Evolutionary conservation across 345 rosid genomes (phyloP), one percentile per base, ranked within the genome.

Genomic region (Viola odorata): DNA sequence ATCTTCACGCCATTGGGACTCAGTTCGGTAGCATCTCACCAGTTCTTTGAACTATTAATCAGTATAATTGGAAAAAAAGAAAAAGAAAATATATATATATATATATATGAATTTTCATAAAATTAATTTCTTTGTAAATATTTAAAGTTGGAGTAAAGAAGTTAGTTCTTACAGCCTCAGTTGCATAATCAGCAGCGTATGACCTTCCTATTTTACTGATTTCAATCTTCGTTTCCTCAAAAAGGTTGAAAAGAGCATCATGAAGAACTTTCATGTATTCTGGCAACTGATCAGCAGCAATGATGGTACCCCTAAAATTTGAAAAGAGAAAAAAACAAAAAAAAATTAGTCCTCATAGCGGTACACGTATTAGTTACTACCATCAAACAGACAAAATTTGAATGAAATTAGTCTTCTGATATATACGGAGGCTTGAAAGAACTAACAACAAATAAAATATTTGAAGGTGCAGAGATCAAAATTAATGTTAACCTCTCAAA

Each of bases 181-280:
- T 59, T 5, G 16, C 44, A 15, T 41, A 58, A 12, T 7, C 41
- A 9, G 56, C 41, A 8, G 7, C 32, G 1, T 5, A 7, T 47
- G 56, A 53, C 12, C 40, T 53, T 32, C 61, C 63, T 1, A 51
- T 4, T 7, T 11, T 3, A 5, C 13, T 12, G 7, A 32, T 12
- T 9, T 53, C 53, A 12, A 37, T n/a, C 13, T 52, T 60, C 4
- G 17, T 52, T 45, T 52, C 60, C 3, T 4, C 4, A 37, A 32
- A 67, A 40, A 52, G 36, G 37, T 53, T 12, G 5, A 60, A 10
- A 7, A 67, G 17, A 4, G 10, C 50, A 13, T 17, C n/a, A 15
- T 51, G 60, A 10, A 52, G n/a, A 12, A 36, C 11, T 51, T 53
- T 32, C 71, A 67, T 52, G 42, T 53, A 51, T 1, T 52, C 32